Percentiles rank a stretch among this genome's conserved stretches.
Conservation (phyloP, 2,329 filamentous ascomycete species). For the Neofusicoccum cordaticola region DNA sequence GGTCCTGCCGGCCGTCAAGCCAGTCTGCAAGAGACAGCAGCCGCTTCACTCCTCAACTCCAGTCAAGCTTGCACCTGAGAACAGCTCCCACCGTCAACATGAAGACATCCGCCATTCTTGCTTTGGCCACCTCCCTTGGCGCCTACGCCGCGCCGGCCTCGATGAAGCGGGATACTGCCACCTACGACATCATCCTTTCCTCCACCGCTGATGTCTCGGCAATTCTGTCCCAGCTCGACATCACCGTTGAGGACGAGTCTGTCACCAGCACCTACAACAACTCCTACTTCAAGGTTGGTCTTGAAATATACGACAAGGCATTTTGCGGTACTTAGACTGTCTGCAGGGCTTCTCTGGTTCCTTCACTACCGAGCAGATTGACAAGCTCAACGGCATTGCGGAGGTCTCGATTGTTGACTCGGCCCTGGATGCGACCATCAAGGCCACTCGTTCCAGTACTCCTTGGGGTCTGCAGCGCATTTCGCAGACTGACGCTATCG, state of each 20-base stretch:
- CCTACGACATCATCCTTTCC: constrained; percentile 10
- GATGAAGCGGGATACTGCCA: constrained; percentile 3
- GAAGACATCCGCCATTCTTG: constrained; percentile 8
- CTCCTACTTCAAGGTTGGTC: constrained; percentile 9
- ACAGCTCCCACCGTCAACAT: background rate
- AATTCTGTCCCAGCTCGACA: constrained; percentile 4
- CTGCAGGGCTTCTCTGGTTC: constrained; percentile 9
- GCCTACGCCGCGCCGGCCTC: constrained; percentile 1
- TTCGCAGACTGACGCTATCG: constrained; percentile 28
- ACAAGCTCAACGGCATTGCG: constrained; percentile 2
- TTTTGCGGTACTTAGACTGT: background rate
- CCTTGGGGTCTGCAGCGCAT: constrained; percentile 44
- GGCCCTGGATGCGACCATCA: constrained; percentile 5
- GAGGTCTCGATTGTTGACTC: constrained; percentile 15
- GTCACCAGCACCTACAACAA: constrained; percentile 15
- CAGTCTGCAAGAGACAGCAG: background rate
- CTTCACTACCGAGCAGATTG: constrained; percentile 8
- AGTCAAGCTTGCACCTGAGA: background rate
- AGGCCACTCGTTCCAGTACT: constrained; percentile 37
- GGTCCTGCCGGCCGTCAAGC: background rate
- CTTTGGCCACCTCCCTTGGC: constrained; percentile 7
- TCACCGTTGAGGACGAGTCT: constrained; percentile 2
- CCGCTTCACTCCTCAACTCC: background rate
- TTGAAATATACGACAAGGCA: background rate
- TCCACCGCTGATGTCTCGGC: constrained; percentile 4